Percentiles rank a stretch among this genome's conserved stretches.
These are phyloP conservation scores for Cryptococcus hybrid DNA, from an alignment of 1,284 basidiomycete species.

Conservation along the genomic window DNA sequence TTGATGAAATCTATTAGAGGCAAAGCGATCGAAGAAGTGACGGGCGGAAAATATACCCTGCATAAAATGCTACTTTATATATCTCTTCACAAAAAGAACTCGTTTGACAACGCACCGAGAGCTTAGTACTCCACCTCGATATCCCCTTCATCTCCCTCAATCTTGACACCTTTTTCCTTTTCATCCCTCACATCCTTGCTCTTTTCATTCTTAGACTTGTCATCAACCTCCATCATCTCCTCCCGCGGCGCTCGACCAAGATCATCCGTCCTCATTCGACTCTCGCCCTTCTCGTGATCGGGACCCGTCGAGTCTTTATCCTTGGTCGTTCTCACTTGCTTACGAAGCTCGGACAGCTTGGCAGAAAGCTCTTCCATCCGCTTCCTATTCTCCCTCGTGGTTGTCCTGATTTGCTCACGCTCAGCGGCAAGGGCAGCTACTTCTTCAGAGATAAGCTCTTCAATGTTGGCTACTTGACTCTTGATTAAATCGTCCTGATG, in stretches of 20 bases:
- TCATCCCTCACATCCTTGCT: conserved; percentile 9
- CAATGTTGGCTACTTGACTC: conserved; percentile 26
- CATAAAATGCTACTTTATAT: background rate
- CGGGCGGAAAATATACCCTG: background rate
- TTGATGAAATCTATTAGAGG: conserved; percentile 75
- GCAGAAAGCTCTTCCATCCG: conserved; percentile 28
- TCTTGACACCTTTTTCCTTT: conserved; percentile 22
- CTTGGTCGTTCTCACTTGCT: conserved; percentile 18
- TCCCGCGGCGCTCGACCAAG: conserved; percentile 17
- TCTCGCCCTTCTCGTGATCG: conserved; percentile 6
- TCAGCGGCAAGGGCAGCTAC: conserved; percentile 29
- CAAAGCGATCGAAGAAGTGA: background rate
- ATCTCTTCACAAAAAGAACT: background rate
- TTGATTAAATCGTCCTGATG: conserved; percentile 39
- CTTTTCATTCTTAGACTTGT: background rate
- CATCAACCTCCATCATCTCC: conserved; percentile 18
- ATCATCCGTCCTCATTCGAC: conserved; percentile 14
- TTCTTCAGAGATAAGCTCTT: conserved; percentile 35
- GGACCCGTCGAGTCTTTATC: conserved; percentile 6
- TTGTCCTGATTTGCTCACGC: conserved; percentile 18
- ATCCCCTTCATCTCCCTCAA: conserved; percentile 37
- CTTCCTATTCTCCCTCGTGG: conserved; percentile 17
- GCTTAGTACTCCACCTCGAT: conserved; percentile 36
- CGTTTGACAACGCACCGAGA: background rate
- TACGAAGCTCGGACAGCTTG: conserved; percentile 27